phyloP scores from a whole-genome alignment of 345 rosid species.

The Euphorbia lathyris region DNA sequence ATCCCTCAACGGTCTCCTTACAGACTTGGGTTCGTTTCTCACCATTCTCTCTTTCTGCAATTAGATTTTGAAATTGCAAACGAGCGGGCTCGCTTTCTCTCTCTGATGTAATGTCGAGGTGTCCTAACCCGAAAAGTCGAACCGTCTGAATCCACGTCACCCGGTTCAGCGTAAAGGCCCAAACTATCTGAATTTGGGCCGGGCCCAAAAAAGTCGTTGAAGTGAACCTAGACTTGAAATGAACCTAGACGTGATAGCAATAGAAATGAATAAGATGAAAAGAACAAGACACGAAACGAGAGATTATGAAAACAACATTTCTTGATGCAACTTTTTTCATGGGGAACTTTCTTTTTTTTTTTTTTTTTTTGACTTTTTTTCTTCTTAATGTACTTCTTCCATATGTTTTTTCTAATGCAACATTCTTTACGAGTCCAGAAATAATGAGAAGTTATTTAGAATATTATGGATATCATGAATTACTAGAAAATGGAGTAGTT shows the following conservation, averaged over 20 bases:
- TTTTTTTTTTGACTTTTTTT: too few species aligned
- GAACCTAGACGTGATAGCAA: constrained; percentile 18
- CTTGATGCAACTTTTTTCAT: too few species aligned
- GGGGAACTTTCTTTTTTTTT: too few species aligned
- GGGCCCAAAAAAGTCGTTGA: not conserved
- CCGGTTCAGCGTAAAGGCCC: not conserved
- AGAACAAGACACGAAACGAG: not conserved
- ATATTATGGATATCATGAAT: too few species aligned
- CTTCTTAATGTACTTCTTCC: too few species aligned
- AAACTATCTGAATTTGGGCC: not conserved
- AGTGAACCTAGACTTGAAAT: constrained; percentile 17
- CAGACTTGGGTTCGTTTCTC: constrained; percentile 31
- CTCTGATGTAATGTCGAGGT: not conserved
- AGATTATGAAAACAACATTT: too few species aligned
- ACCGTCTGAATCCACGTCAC: not conserved
- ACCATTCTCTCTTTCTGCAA: constrained; percentile 25
- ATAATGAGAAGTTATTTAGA: too few species aligned
- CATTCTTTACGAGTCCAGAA: too few species aligned
- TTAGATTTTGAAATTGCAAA: constrained; percentile 14
- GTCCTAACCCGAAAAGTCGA: not conserved
- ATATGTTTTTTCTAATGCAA: too few species aligned
- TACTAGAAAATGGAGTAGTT: too few species aligned
- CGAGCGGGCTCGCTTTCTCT: not conserved
- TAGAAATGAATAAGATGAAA: constrained; percentile 4
- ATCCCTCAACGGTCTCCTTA: constrained; percentile 37